phyloP scores from a whole-genome alignment of 306 rosid species.

The Ormosia semicastrata region DNA sequence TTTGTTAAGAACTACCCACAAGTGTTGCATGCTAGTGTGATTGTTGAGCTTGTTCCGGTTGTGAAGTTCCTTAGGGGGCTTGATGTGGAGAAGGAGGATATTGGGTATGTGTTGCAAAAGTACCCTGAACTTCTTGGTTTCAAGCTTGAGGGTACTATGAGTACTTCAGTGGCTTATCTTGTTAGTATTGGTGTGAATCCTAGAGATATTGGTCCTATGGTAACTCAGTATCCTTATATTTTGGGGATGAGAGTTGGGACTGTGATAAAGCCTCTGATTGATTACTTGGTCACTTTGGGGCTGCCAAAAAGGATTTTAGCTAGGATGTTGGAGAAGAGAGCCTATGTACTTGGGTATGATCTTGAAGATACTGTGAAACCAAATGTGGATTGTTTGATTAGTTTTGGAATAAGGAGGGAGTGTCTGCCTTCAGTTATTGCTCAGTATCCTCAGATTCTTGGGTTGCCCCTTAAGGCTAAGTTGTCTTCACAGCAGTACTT shows the following conservation, averaged over 20 bases:
- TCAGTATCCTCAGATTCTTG: conserved; percentile 80
- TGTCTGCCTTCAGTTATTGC: conserved; percentile 65
- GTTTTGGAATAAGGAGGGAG: conserved; percentile 77
- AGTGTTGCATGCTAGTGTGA: conserved; percentile 89
- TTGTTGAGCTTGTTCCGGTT: conserved; percentile 94
- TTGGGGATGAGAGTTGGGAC: conserved; percentile 98
- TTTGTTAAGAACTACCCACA: conserved; percentile 78
- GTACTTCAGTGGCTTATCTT: conserved; percentile 92
- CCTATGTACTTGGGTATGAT: conserved; percentile 78
- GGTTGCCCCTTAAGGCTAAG: conserved; percentile 86
- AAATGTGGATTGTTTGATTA: conserved; percentile 79
- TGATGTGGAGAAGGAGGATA: conserved; percentile 81
- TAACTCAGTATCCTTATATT: conserved; percentile 79
- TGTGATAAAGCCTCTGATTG: conserved; percentile 73
- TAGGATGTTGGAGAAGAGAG: conserved; percentile 85
- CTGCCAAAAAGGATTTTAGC: conserved; percentile 81
- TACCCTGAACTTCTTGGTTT: conserved; percentile 93
- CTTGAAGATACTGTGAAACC: conserved; percentile 78
- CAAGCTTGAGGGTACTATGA: conserved; percentile 97
- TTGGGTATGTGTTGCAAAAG: conserved; percentile 83
- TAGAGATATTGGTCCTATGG: conserved; percentile 95
- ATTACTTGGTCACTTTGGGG: conserved; percentile 66
- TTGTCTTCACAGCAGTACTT: conserved; percentile 80
- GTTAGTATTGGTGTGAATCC: conserved; percentile 89
- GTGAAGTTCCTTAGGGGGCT: conserved; percentile 85